phyloP scores from a whole-genome alignment of 805 yeast species.

The Cyberlindnera xylosilytica region DNA sequence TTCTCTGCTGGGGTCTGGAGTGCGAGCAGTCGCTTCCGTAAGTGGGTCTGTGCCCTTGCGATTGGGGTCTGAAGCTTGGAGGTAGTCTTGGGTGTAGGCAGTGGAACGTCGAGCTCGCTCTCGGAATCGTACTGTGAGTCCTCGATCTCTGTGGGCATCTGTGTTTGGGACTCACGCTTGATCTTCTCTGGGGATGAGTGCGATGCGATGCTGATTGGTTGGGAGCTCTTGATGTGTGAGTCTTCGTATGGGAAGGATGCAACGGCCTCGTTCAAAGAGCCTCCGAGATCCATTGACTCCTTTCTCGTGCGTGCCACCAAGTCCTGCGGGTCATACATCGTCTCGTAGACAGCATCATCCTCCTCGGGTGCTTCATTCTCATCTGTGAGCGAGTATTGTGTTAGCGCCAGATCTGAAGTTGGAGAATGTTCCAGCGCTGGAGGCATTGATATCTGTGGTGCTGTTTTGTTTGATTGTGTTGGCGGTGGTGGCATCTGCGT shows the following conservation, averaged over 20 bases:
- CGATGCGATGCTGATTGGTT: background rate
- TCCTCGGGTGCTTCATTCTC: background rate
- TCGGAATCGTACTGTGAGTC: constrained; percentile 15
- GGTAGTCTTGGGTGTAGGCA: constrained; percentile 11
- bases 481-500: background rate
- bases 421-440: background rate
- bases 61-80: constrained; percentile 17
- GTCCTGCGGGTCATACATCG: constrained; percentile 1
- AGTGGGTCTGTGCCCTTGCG: background rate
- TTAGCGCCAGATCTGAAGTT: constrained; percentile 5
- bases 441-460: background rate
- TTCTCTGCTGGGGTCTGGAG: constrained; percentile 19
- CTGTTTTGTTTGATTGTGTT: no score
- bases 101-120: constrained; percentile 6
- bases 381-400: constrained; percentile 8
- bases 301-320: background rate
- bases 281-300: constrained; percentile 18
- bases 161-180: background rate
- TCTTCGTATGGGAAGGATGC: constrained; percentile 12
- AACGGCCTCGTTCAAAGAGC: background rate
- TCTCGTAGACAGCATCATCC: background rate
- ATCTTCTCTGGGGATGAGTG: constrained; percentile 11
- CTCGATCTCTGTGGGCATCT: constrained; percentile 6
- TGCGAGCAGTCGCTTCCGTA: constrained; percentile 1
- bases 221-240: background rate